Base-by-base conservation (phyloP, 2,329 filamentous ascomycete genomes). In the Aureobasidium sp. region DNA sequence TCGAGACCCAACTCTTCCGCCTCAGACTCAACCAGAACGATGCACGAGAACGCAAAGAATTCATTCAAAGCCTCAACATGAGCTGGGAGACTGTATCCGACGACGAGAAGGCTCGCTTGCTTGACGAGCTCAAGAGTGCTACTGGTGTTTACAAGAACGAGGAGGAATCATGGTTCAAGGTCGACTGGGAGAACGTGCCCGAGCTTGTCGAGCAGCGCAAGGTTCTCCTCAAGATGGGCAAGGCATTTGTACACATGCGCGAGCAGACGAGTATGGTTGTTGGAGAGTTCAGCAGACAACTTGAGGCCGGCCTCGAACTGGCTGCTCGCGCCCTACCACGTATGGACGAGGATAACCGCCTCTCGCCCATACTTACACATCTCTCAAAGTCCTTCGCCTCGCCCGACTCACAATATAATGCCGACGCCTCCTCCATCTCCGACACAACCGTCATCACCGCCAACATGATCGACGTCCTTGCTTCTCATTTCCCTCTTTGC, bases 301-400 rank as follows among this genome's bases (percentile, higher is more conserved):
- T 99, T 61, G 92, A 97, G 62, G 85, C 86, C 64, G 88, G 90
- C 42, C 81, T 99, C 4, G 91, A 96, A 87, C 80, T 96, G 61
- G 97, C 94, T 8, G 88, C 91, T n/a, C 88, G 92, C 60, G 91
- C 91, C 0, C 81, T 97, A 4, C 94, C 94, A 0, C 87, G 92
- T 11, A 84, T 99, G 39, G 94, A 99, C 72, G 94, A 99, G 79
- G 94, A 99, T 73, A 93, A 97, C 73, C 89, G 94, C 49, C 83
- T 99, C 16, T 82, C 84, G 0, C 87, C 87, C 0, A 89, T 90
- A 64, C 78, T 90, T 34, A 81, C 84, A 47, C 87, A 99, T 71
- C 83, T 99, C n/a, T 94, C 91, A 63, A 93, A 96, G 74, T 96
- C 93, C 72, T 99, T 99, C 74, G 88, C 90, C 67, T 91, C 93